Percentiles rank a stretch among this genome's conserved stretches.
phyloP scores from a whole-genome alignment of 2,329 filamentous ascomycete species.

The Fusarium sp. region DNA sequence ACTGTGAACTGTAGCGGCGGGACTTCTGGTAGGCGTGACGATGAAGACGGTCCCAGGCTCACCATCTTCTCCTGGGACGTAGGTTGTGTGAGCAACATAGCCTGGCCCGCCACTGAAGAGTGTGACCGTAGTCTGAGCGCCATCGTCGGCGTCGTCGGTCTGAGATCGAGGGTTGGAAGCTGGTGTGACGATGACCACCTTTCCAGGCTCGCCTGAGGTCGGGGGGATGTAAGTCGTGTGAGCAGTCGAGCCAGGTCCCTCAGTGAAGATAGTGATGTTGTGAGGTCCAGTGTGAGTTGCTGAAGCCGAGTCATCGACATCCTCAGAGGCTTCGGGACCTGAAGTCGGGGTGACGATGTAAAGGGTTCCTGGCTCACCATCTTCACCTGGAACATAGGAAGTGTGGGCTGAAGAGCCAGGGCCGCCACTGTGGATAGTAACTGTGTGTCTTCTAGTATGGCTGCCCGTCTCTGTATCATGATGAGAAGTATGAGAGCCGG shows the following conservation, averaged over 20 bases:
- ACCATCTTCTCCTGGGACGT: background rate
- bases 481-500: background rate
- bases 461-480: background rate
- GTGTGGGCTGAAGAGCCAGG: background rate
- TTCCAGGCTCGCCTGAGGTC: slow-evolving; percentile 10
- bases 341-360: background rate
- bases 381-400: background rate
- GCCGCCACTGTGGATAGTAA: background rate
- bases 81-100: slow-evolving; percentile 2
- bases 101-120: background rate
- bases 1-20: background rate
- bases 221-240: slow-evolving; percentile 4
- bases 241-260: background rate
- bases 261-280: background rate
- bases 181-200: slow-evolving; percentile 13
- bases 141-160: background rate
- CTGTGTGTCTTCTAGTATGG: background rate
- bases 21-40: slow-evolving; percentile 14
- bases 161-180: background rate
- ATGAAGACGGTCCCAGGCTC: slow-evolving; percentile 17
- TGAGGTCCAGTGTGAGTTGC: background rate
- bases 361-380: background rate
- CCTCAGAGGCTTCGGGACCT: background rate
- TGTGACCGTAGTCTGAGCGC: background rate
- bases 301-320: background rate